Evolutionary conservation across 768 basidiomycete species (phyloP).

Genomic region (Suillus plorans): DNA sequence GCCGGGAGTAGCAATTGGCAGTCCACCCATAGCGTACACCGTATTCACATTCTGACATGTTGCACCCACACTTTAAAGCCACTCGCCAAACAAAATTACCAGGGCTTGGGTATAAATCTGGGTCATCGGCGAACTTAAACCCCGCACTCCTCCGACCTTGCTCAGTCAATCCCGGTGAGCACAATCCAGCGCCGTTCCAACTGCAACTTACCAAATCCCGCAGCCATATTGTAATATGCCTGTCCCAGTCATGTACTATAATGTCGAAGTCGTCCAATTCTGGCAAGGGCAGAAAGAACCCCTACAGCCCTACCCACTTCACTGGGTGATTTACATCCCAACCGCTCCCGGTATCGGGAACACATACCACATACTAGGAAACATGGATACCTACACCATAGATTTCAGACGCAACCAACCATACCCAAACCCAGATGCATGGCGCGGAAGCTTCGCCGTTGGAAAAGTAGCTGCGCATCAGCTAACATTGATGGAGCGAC

Average conservation of each 20-base stretch:
- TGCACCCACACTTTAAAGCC: neutral
- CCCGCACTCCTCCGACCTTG: neutral
- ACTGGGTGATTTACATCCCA: constrained; percentile 31
- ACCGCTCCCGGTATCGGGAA: constrained; percentile 20
- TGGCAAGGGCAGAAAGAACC: constrained; percentile 17
- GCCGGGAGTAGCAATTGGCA: neutral
- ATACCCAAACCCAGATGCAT: constrained; percentile 13
- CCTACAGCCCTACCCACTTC: constrained; percentile 17
- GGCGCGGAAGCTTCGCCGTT: constrained; percentile 26
- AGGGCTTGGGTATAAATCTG: neutral
- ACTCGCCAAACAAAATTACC: neutral
- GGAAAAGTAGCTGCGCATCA: constrained; percentile 22
- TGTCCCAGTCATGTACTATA: constrained; percentile 18
- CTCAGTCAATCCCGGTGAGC: neutral
- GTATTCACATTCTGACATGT: neutral
- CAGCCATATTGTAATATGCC: constrained; percentile 6
- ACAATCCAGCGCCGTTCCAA: neutral
- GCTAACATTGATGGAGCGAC: constrained; percentile 18
- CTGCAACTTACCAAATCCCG: neutral
- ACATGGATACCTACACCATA: constrained; percentile 24
- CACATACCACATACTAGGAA: constrained; percentile 28
- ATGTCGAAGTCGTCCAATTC: constrained; percentile 30
- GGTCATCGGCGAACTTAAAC: neutral
- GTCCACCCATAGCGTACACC: neutral
- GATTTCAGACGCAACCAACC: constrained; percentile 10